Evolutionary conservation across 345 rosid genomes (phyloP), one percentile per base, ranked within the genome.

Genomic region (Gossypium stocksii): DNA sequence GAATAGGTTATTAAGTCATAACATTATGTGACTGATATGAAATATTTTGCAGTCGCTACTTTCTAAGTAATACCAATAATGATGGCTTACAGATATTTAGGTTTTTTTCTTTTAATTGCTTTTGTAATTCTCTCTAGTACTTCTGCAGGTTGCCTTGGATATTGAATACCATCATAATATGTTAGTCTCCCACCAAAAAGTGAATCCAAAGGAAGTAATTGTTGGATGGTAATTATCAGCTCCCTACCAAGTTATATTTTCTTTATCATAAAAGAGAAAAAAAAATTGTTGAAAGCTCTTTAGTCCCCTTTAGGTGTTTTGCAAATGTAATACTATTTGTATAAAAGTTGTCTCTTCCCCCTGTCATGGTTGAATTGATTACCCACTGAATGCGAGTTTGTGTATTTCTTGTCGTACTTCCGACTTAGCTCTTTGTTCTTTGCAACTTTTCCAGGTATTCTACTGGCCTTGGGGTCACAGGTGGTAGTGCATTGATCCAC

Each of bases 121-220:
- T 23, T 70, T 41, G 2, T 34, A 19, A 29, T 2, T 12, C 34
- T 23, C 2, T 9, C 9, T 53, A 48, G 52, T 19, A 48, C 75
- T 57, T 66, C 53, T 82, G 82, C 84, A 91, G 99, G 97, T 93
- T 80, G 98, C 98, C 12, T 83, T 96, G 85, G 98, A 93, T 83
- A 91, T 96, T 17, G 99, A 93, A 45, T 96, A 93, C 81, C 98
- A 96, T 75, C 93, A 90, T 79, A 96, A 91, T 49, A 90, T 96
- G 99, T 77, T 96, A 73, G 82, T 82, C 53, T 91, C 99, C 16
- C 98, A 91, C 74, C 86, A 84, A 19, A 95, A 93, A 79, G 98
- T 96, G 76, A 96, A 96, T 76, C 98, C 99, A 0, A 93, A 93
- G 83, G 98, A 96, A 85, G 89, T 84, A 48, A 96, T 96, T 75